Base-by-base conservation (phyloP, 2,329 filamentous ascomycete species). In the Aspergillus ibericus region DNA sequence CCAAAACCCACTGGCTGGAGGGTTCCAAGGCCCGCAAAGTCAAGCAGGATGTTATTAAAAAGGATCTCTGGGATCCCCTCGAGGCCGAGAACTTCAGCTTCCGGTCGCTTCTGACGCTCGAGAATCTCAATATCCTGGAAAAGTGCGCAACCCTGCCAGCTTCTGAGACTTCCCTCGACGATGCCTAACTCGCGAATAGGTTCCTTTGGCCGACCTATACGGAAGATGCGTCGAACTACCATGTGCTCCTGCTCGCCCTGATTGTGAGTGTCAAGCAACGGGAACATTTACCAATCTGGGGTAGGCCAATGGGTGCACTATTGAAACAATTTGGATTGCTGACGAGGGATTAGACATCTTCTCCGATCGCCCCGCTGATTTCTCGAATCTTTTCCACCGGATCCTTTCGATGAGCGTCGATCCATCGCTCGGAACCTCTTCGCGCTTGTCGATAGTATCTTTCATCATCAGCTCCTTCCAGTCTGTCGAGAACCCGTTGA, bases 201-300 rank as follows among this genome's bases (percentile, higher is more conserved):
- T 98, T 96, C 72, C 83, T 99, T 27, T 99, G 95, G 95, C 95
- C 95, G 47, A 91, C 90, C 53, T 99, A 96, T 73, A 87, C 85
- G 12, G 91, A 96, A 63, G 88, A 95, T 68, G 87, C 92, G 4
- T 96, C 93, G 32, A 96, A 99, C 74, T 88, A 92, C 70, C 93
- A 99, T 74, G 89, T 97, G 55, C 81, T 98, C 34, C 82, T 99
- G 62, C 87, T 98, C 69, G 90, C 90, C 15, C 77, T 97, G 62
- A 88, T 99, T 68, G 85, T 90, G 63, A 96, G 93, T 74, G 88
- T 93, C 59, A 98, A 97, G 80, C 86, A 89, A 70, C 86, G 91
- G 65, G 93, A 98, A 73, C 88, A 90, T 70, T 81, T 98, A 55
- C 87, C 92, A 68, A 90, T 90, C 71, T 99, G 96, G 96, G 83